A percentile compares a stretch with the other conserved stretches of the same genome.
These are phyloP conservation scores for Saccharata proteae DNA, from an alignment of 2,329 filamentous ascomycete genomes.

Conservation along the genomic window DNA sequence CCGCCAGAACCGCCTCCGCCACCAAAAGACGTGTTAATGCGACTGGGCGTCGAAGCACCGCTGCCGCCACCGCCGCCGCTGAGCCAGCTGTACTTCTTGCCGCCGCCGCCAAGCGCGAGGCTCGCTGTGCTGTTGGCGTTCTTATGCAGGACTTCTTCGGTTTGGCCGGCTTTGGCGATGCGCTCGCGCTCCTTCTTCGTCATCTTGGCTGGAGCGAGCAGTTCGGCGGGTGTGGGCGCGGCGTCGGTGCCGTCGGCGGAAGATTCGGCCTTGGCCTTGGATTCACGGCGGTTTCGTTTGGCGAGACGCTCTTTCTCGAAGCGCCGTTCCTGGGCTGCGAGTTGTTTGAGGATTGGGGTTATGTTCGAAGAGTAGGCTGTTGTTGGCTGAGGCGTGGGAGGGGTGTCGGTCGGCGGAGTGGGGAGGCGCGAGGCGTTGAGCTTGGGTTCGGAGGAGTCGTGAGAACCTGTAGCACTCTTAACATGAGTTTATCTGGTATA, in stretches of 20 bases:
- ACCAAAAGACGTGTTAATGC: slow-evolving; percentile 15
- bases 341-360: slow-evolving; percentile 57
- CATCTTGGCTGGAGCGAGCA: slow-evolving; percentile 33
- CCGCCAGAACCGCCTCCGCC: slow-evolving; percentile 7
- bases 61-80: slow-evolving; percentile 37
- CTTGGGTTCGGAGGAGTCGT: slow-evolving; percentile 6
- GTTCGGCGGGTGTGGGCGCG: slow-evolving; percentile 15
- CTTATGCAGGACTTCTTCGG: slow-evolving; percentile 65
- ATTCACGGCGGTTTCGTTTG: slow-evolving; percentile 29
- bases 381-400: slow-evolving; percentile 37
- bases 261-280: slow-evolving; percentile 13
- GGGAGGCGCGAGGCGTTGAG: slow-evolving; percentile 27
- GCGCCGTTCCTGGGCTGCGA: slow-evolving; percentile 4
- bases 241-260: slow-evolving; percentile 15
- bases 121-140: slow-evolving; percentile 75
- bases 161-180: slow-evolving; percentile 58
- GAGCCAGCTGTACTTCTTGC: slow-evolving; percentile 69
- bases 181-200: slow-evolving; percentile 83
- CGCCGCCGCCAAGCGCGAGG: slow-evolving; percentile 59
- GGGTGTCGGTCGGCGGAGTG: slow-evolving; percentile 34
- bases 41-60: slow-evolving; percentile 21
- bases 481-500: background rate
- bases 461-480: slow-evolving; percentile 28
- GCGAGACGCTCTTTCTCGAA: slow-evolving; percentile 30
- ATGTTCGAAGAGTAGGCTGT: slow-evolving; percentile 46